Evolutionary conservation across 129 eudicot species (phyloP).

Genomic region (Flaveria trinervia): DNA sequence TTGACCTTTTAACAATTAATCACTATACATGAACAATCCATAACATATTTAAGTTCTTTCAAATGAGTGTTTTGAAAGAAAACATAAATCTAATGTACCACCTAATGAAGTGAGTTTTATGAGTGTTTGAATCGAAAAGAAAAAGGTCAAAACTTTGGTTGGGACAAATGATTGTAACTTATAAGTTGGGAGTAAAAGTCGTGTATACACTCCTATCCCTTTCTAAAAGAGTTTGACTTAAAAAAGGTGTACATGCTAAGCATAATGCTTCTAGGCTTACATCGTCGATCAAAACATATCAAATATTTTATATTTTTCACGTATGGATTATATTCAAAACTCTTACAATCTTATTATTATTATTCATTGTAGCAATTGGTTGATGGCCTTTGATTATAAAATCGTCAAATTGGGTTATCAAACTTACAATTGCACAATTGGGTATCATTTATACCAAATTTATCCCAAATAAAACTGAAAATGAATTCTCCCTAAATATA

Average conservation of each 20-base stretch:
- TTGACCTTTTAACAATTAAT: too few relatives aligned
- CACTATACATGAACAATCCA: too few relatives aligned
- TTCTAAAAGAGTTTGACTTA: not conserved
- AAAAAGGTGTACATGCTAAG: slow-evolving; percentile 16
- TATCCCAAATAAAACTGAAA: too few relatives aligned
- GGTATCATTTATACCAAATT: not conserved
- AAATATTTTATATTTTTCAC: not conserved
- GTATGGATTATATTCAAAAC: too few relatives aligned
- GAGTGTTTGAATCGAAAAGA: too few relatives aligned
- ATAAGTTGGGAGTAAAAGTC: not conserved
- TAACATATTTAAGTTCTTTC: too few relatives aligned
- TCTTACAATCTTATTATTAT: too few relatives aligned
- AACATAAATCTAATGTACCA: too few relatives aligned
- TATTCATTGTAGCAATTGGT: too few relatives aligned
- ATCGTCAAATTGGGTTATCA: not conserved
- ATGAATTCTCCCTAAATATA: not conserved
- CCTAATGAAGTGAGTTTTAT: too few relatives aligned
- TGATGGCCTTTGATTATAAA: too few relatives aligned
- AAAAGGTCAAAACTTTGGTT: not conserved
- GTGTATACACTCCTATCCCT: not conserved
- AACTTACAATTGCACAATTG: not conserved
- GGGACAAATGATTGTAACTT: not conserved
- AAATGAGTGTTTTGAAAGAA: too few relatives aligned
- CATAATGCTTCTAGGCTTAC: not conserved
- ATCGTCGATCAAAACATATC: not conserved